Base-by-base conservation (phyloP, 768 basidiomycete species). In the Podaxis sp. region DNA sequence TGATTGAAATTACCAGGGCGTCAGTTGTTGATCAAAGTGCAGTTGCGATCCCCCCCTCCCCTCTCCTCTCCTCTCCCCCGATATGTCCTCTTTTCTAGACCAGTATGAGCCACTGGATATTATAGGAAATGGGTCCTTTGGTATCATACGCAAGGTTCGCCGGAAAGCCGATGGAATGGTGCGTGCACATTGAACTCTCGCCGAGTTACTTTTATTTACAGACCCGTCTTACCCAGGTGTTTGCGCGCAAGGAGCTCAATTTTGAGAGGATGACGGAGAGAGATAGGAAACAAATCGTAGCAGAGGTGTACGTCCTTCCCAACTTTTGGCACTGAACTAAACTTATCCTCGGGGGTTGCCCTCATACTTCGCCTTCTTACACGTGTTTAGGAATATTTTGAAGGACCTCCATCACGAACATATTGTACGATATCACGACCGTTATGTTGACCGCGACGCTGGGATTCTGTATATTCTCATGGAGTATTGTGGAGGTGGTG, bases 401-500 rank as follows among this genome's bases (percentile, higher is more conserved):
- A 97, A 97, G 76, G 93, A 95, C 69, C 81, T 98, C 16, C 84
- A 93, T 66, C 93, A 98, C 74, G 91, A 92, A 70, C 90, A 98
- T 74, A 98, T 98, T 64, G 97, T 99, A 63, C 91, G 91, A 67
- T 96, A 95, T 73, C 88, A 93, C 67, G 94, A 97, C 79, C 83
- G 94, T 63, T 80, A 90, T 69, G 92, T 98, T 61, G 97, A 99
- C 77, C 81, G 90, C 63, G 91, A 95, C 54, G 80, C 80, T 25
- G 93, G 93, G 21, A 91, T 95, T 59, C 84, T 98, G 47, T 98
- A 98, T 72, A 98, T 99, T 63, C 81, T 98, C 65, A 99, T 98
- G 97, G 97, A 99, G 77, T 98, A 93, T 72, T 99, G 97, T 69
- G 95, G 93, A 4, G 95, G 95, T 21, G 97, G 97, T 11, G 97